Evolutionary conservation across 805 yeast species (phyloP), one percentile per base, ranked within the genome.

Genomic region (Lachancea lanzarotensis): DNA sequence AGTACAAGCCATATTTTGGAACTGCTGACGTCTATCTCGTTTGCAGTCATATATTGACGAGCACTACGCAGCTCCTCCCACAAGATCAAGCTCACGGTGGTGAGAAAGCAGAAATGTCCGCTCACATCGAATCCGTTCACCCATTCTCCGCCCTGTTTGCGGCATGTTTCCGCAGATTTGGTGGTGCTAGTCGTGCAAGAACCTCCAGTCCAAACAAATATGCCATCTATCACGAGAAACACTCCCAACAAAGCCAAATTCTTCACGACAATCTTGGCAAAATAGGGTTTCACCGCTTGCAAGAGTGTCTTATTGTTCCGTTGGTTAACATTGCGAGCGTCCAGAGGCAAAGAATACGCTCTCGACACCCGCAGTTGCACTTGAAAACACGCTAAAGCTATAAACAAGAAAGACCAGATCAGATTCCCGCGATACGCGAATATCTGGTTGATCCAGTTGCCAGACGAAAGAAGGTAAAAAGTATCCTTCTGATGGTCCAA

Each of bases 81-180:
- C 0, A 74, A 45, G 9, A 74, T 57, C 46, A 74, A 50, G 48
- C 78, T 72, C 13, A 71, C 52, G 5, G 72, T 71, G 1, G 67
- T 55, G 1, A 76, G 45, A 42, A 75, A 68, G 50, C 74, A 74
- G 42, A 68, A 71, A 54, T 77, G 82, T 1, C 81, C 81, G 33
- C 79, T 73, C 3, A 72, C 60, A 52, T 77, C 81, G 52, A 76
- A 76, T 9, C 78, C 78, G 47, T 70, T 68, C 3, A 54, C 53
- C 81, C 82, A 76, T 13, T 50, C 40, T 1, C 73, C 76, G 18
- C 56, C 54, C 15, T 47, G 48, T 8, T 37, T 26, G 20, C 59
- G 52, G 45, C 73, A 70, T 3, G 35, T 41, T 37, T 62, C 65
- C 1, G 72, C 68, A 32, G 66, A 62, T 5, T 43, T 48, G 9